Percentiles rank a stretch among this genome's conserved stretches.
Evolutionary conservation across 208 protist genomes (phyloP).

Genomic region (Leishmania turanica): DNA sequence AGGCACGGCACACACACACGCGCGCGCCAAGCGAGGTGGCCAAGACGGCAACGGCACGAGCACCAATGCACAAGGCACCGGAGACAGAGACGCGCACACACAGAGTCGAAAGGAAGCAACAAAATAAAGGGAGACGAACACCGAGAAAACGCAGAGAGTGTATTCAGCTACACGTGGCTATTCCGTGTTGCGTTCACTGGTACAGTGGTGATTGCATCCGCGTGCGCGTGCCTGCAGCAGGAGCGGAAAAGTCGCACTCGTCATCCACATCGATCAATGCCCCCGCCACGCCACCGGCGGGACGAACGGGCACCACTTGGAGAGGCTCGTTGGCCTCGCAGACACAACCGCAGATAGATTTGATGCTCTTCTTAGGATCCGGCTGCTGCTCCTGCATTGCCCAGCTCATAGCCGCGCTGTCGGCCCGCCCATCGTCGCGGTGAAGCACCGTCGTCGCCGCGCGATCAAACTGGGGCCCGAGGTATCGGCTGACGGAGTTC

Average conservation of each 20-base stretch:
- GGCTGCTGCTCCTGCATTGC: not conserved
- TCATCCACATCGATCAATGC: constrained; percentile 4
- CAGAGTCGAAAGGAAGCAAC: not conserved
- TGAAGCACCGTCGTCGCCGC: constrained; percentile 4
- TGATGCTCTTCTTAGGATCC: not conserved
- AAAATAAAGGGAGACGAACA: not conserved
- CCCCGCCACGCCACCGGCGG: not conserved
- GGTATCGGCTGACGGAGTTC: constrained; percentile 22
- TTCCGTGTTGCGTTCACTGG: not conserved
- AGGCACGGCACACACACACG: not conserved
- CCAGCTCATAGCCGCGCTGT: not conserved
- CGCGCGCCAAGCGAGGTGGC: not conserved
- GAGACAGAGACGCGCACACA: not conserved
- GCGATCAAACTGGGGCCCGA: constrained; percentile 21
- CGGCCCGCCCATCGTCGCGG: not conserved
- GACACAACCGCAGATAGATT: constrained; percentile 7
- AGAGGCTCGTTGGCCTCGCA: not conserved
- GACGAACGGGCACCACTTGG: not conserved
- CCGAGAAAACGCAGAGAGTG: not conserved
- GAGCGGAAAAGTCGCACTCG: constrained; percentile 18
- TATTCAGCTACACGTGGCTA: not conserved
- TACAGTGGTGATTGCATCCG: constrained; percentile 31
- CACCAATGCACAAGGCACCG: not conserved
- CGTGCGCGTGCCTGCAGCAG: constrained; percentile 31
- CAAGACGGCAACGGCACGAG: not conserved